Evolutionary conservation across 2,329 filamentous ascomycete genomes (phyloP).

Genomic region (Polytolypa hystricis): DNA sequence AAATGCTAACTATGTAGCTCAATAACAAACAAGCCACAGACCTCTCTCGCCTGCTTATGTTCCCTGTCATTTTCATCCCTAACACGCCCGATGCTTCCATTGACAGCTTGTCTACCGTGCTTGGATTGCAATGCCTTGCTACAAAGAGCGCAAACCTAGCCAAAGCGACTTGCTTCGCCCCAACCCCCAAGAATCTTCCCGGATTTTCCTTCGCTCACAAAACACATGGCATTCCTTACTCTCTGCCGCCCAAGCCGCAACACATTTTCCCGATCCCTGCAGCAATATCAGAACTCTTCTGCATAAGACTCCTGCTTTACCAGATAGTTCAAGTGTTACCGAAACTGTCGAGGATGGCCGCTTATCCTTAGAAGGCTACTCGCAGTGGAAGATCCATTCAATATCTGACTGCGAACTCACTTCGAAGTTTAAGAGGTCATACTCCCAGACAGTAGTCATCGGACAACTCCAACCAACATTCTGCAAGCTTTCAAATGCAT

Average conservation of each 20-base stretch:
- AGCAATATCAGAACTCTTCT: slow-evolving; percentile 5
- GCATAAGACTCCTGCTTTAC: slow-evolving; percentile 7
- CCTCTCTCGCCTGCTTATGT: too few species aligned
- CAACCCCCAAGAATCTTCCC: slow-evolving; percentile 4
- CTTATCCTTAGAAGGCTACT: slow-evolving; percentile 2
- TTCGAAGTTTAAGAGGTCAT: not conserved
- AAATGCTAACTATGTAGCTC: too few species aligned
- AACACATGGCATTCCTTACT: slow-evolving; percentile 6
- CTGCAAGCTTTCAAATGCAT: slow-evolving; percentile 4
- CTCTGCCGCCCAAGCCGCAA: not conserved
- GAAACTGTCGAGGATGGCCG: slow-evolving; percentile 1
- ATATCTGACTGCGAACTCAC: not conserved
- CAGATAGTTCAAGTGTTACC: slow-evolving; percentile 5
- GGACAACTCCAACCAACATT: not conserved
- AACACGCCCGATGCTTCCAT: too few species aligned
- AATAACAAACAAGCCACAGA: too few species aligned
- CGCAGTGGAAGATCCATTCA: slow-evolving; percentile 5
- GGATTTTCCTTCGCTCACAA: slow-evolving; percentile 4
- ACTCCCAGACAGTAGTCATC: slow-evolving; percentile 1
- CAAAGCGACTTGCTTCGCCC: slow-evolving; percentile 6
- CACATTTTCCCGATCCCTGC: slow-evolving; percentile 6
- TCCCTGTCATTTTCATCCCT: too few species aligned
- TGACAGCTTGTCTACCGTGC: not conserved
- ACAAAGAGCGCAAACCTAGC: not conserved
- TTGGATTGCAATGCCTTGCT: not conserved